Evolutionary conservation across 495 filamentous ascomycete genomes (phyloP).

Genomic region (Daldinia vernicosa): DNA sequence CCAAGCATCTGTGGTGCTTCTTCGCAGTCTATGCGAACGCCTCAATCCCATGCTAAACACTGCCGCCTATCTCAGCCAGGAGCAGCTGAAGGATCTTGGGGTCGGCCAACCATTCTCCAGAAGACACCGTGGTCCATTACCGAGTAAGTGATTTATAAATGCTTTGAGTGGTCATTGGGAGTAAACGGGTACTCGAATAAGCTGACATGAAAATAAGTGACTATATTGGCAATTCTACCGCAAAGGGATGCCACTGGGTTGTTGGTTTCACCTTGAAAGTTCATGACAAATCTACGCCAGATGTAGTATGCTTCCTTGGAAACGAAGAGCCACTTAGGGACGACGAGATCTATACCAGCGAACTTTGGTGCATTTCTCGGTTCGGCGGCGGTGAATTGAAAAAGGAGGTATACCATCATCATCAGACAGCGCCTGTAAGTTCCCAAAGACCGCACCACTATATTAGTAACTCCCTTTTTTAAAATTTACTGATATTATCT

Average conservation of each 20-base stretch:
- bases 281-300: background rate
- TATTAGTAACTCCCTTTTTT: background rate
- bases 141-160: background rate
- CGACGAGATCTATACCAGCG: background rate
- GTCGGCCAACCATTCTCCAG: background rate
- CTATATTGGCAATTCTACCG: no score
- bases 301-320: background rate
- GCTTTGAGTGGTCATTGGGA: background rate
- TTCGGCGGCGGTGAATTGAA: background rate
- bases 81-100: background rate
- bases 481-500: background rate
- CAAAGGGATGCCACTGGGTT: no score
- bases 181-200: background rate
- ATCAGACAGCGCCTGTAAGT: background rate
- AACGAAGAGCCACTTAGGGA: background rate
- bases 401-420: background rate
- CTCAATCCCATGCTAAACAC: background rate
- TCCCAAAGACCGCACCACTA: background rate
- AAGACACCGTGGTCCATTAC: background rate
- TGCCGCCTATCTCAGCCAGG: background rate
- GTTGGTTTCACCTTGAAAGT: background rate
- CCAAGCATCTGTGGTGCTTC: background rate
- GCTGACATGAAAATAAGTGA: background rate
- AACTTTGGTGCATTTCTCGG: background rate
- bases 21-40: background rate